A percentile compares a stretch with the other conserved stretches of the same genome.
These are phyloP conservation scores for Kregervanrija fluxuum DNA, from an alignment of 805 yeast species.

Conservation along the genomic window DNA sequence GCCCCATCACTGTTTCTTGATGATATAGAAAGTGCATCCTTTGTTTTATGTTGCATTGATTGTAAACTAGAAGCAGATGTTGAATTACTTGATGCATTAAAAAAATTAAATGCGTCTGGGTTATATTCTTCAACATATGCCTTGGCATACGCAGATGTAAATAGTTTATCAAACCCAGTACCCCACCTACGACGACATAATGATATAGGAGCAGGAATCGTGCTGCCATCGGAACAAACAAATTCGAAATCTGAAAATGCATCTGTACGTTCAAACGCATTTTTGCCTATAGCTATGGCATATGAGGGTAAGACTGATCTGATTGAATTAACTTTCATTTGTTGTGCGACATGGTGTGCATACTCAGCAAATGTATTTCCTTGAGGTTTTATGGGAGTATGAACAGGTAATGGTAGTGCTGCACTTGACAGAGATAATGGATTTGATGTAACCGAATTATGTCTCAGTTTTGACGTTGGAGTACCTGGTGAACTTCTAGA, in stretches of 20 bases:
- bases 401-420: background rate
- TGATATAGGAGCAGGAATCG: conserved; percentile 54
- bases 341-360: conserved; percentile 70
- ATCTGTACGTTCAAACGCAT: conserved; percentile 61
- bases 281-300: conserved; percentile 71
- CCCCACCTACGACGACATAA: conserved; percentile 76
- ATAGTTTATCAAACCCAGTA: conserved; percentile 50
- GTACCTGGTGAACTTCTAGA: background rate
- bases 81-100: background rate
- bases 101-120: conserved; percentile 4
- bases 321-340: conserved; percentile 55
- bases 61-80: no score
- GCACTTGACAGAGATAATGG: conserved; percentile 1
- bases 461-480: background rate
- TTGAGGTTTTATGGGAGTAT: background rate
- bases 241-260: conserved; percentile 66
- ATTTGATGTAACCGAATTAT: background rate
- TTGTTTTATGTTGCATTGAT: conserved; percentile 1
- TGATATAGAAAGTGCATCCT: conserved; percentile 10
- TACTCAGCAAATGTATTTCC: conserved; percentile 49
- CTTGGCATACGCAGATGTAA: conserved; percentile 58
- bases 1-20: conserved; percentile 16
- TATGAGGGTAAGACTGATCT: conserved; percentile 68
- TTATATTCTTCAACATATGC: conserved; percentile 33
- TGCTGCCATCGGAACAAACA: conserved; percentile 60